Conservation (phyloP, 2,329 filamentous ascomycete genomes). For the Monosporascus sp. region DNA sequence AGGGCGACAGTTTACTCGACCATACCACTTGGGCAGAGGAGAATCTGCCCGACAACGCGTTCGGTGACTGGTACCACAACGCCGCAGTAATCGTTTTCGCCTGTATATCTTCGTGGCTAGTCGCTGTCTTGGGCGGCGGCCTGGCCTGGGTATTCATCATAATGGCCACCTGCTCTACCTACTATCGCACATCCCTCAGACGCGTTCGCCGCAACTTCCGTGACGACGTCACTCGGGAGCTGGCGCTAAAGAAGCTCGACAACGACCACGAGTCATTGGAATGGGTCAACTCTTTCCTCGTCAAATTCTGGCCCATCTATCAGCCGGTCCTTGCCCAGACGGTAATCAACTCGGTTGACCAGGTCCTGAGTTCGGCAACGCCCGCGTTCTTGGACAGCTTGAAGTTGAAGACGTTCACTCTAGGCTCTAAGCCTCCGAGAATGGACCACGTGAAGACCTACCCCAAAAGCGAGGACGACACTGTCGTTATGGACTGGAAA, state of each 20-base stretch:
- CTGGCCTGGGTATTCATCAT: conserved; percentile 90
- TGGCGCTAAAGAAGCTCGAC: conserved; percentile 82
- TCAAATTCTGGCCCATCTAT: conserved; percentile 99
- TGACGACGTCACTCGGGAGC: conserved; percentile 85
- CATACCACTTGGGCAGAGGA: conserved; percentile 85
- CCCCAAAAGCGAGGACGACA: conserved; percentile 89
- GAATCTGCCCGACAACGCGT: conserved; percentile 82
- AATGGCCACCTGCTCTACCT: conserved; percentile 88
- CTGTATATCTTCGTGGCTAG: conserved; percentile 83
- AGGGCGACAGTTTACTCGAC: conserved; percentile 69
- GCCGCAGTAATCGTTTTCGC: conserved; percentile 90
- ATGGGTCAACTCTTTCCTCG: conserved; percentile 98
- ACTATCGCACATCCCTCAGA: conserved; percentile 92
- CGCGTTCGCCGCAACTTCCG: conserved; percentile 92
- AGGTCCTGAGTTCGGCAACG: conserved; percentile 88
- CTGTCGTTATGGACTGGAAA: conserved; percentile 99
- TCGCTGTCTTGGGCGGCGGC: conserved; percentile 85
- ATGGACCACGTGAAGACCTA: conserved; percentile 99
- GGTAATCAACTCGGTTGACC: conserved; percentile 90
- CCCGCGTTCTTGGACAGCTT: conserved; percentile 91
- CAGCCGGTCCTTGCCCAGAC: conserved; percentile 89
- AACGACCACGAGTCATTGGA: conserved; percentile 89
- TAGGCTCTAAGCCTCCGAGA: conserved; percentile 91
- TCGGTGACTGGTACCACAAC: conserved; percentile 98
- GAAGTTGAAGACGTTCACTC: conserved; percentile 86